Evolutionary conservation across 2,329 filamentous ascomycete species (phyloP).

Genomic region (Fusarium pseudocircinatum): DNA sequence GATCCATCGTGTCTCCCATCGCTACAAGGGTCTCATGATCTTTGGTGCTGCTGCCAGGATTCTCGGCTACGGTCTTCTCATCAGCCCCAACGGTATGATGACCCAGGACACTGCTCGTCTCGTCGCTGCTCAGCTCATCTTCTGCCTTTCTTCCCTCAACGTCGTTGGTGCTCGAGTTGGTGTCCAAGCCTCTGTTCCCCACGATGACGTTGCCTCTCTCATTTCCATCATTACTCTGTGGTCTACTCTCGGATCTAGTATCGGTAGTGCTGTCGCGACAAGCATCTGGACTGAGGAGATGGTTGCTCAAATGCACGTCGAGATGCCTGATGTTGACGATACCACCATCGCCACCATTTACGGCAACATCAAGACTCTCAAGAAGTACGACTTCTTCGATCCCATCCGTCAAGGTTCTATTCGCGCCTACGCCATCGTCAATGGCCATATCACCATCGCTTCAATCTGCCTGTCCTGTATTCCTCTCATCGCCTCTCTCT

Average conservation of each 20-base stretch:
- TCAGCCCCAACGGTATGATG: conserved; percentile 44
- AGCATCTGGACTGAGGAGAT: conserved; percentile 54
- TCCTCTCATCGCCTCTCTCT: conserved; percentile 49
- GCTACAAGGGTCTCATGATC: conserved; percentile 55
- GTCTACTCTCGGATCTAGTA: conserved; percentile 50
- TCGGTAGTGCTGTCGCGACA: conserved; percentile 52
- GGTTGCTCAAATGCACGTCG: conserved; percentile 45
- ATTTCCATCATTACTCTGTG: conserved; percentile 53
- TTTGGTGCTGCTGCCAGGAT: conserved; percentile 50
- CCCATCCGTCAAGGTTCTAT: conserved; percentile 51
- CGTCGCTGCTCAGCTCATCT: conserved; percentile 49
- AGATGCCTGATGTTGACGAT: conserved; percentile 42
- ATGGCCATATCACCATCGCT: conserved; percentile 49
- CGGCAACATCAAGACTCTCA: conserved; percentile 48
- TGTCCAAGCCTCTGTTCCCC: conserved; percentile 53
- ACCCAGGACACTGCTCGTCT: conserved; percentile 49
- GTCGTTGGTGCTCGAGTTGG: conserved; percentile 54
- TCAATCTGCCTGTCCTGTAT: conserved; percentile 46
- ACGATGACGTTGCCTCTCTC: conserved; percentile 52
- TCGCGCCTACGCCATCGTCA: conserved; percentile 47
- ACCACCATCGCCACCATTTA: conserved; percentile 45
- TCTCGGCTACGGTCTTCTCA: conserved; percentile 50
- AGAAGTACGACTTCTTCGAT: conserved; percentile 45
- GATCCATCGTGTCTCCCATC: conserved; percentile 49
- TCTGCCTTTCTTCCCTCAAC: conserved; percentile 50